phyloP scores from a whole-genome alignment of 2,329 filamentous ascomycete species.

The Lasiodiplodia sp. region DNA sequence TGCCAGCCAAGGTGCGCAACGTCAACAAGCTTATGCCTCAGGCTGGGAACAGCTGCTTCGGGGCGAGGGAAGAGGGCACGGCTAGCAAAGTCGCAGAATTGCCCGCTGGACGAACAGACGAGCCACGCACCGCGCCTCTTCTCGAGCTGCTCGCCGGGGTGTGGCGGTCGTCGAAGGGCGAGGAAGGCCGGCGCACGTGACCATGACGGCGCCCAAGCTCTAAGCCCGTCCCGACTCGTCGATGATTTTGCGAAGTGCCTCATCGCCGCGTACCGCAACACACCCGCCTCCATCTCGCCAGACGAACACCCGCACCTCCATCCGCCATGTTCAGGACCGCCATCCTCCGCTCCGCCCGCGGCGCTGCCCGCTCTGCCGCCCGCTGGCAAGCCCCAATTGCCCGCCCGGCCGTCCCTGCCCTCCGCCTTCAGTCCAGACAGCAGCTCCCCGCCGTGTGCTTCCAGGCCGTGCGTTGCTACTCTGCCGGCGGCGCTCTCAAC shows the following conservation, averaged over 20 bases:
- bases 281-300: conserved; percentile 35
- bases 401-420: conserved; percentile 66
- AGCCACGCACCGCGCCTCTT: neutral
- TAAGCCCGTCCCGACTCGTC: conserved; percentile 28
- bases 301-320: conserved; percentile 31
- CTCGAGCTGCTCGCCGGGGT: neutral
- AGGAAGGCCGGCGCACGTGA: conserved; percentile 23
- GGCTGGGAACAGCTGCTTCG: neutral
- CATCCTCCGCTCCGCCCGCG: conserved; percentile 77
- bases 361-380: conserved; percentile 51
- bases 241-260: conserved; percentile 31
- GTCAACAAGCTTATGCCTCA: conserved; percentile 5
- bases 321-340: conserved; percentile 87
- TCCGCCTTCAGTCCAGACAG: conserved; percentile 68
- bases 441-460: conserved; percentile 69
- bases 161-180: conserved; percentile 1
- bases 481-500: conserved; percentile 77
- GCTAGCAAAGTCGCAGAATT: neutral
- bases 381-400: conserved; percentile 59
- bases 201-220: conserved; percentile 29
- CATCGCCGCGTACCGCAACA: conserved; percentile 29
- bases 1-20: neutral
- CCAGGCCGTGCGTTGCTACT: conserved; percentile 83
- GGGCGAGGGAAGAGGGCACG: neutral
- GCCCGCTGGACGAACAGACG: neutral